phyloP scores from a whole-genome alignment of 495 filamentous ascomycete genomes.

The Trypethelium eluteriae region DNA sequence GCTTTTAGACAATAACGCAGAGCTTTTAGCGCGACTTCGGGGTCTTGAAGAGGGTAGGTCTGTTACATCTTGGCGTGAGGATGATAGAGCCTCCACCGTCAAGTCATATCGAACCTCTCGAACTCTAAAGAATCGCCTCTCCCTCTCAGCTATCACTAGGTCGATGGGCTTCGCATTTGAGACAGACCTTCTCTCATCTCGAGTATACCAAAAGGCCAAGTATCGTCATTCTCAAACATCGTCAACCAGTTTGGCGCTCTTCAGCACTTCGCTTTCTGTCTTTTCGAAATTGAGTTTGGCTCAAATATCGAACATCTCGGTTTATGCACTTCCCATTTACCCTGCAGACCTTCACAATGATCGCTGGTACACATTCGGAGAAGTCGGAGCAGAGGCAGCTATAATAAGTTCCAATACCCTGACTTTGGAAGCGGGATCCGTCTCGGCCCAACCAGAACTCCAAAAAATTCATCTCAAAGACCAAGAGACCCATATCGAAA shows the following conservation, averaged over 20 bases:
- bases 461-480: neutral
- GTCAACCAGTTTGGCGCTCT: neutral
- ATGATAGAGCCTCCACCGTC: neutral
- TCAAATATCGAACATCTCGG: neutral
- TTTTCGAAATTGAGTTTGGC: slow-evolving; percentile 4
- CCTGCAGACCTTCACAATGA: neutral
- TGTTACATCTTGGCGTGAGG: neutral
- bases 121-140: neutral
- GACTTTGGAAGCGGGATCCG: neutral
- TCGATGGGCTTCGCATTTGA: neutral
- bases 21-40: neutral
- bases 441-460: neutral
- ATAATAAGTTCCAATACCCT: neutral
- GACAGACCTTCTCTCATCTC: neutral
- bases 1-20: neutral
- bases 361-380: slow-evolving; percentile 1
- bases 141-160: neutral
- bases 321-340: slow-evolving; percentile 8
- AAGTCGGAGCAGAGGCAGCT: neutral
- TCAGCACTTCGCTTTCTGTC: neutral
- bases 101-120: neutral
- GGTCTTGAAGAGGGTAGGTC: neutral
- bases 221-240: neutral
- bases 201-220: neutral
- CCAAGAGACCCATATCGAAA: no score